Evolutionary conservation across 768 basidiomycete species (phyloP).

Genomic region (Floccularia luteovirens): DNA sequence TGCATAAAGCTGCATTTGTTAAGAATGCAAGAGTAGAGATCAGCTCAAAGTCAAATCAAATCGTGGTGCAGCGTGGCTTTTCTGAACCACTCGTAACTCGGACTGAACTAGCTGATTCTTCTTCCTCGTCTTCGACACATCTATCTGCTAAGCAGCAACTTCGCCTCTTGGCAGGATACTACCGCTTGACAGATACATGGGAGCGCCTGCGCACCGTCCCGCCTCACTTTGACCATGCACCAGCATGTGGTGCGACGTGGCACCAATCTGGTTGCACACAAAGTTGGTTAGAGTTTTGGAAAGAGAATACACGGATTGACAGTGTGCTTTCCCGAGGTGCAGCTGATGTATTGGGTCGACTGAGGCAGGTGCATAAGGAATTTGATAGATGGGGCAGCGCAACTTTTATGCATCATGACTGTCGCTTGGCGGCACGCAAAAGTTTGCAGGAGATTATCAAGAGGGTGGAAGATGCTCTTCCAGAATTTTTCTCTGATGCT

Average conservation of each 20-base stretch:
- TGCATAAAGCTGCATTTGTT: constrained; percentile 50
- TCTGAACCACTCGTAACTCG: not conserved
- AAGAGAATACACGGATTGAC: constrained; percentile 62
- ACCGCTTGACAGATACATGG: constrained; percentile 61
- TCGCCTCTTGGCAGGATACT: constrained; percentile 62
- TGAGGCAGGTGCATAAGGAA: constrained; percentile 56
- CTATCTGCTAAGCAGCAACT: constrained; percentile 54
- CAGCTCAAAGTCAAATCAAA: constrained; percentile 11
- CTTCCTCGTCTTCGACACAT: constrained; percentile 24
- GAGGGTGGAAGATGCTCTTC: constrained; percentile 47
- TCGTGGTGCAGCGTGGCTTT: no score
- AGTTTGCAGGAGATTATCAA: constrained; percentile 49
- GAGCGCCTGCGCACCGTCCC: constrained; percentile 52
- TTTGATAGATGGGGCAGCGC: constrained; percentile 65
- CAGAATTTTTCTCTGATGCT: constrained; percentile 53
- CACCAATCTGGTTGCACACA: constrained; percentile 67
- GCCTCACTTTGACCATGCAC: constrained; percentile 56
- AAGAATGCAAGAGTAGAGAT: constrained; percentile 24
- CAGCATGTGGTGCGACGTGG: constrained; percentile 60
- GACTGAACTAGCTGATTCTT: not conserved
- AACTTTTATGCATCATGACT: constrained; percentile 78
- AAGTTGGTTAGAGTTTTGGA: constrained; percentile 76
- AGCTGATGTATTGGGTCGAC: constrained; percentile 61
- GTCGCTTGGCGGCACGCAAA: constrained; percentile 49
- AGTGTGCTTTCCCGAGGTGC: constrained; percentile 48